A percentile compares a stretch with the other conserved stretches of the same genome.
Conservation (phyloP, 2,329 filamentous ascomycete species). For the Herpotrichia juniperi region DNA sequence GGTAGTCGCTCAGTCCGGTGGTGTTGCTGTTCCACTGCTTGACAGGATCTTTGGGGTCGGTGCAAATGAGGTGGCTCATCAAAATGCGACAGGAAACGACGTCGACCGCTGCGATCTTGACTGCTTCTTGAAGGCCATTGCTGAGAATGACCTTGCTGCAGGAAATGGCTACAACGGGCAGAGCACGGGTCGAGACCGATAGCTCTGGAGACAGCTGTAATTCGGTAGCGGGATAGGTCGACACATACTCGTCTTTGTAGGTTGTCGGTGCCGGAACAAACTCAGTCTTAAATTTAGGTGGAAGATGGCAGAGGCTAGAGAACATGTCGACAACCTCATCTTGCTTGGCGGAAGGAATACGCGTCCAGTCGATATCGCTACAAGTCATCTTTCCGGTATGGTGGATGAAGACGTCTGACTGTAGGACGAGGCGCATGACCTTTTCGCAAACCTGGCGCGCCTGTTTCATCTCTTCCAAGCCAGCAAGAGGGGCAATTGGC, state of each 20-base stretch:
- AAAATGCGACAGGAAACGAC: constrained; percentile 36
- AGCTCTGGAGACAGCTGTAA: constrained; percentile 28
- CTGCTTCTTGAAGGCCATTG: constrained; percentile 28
- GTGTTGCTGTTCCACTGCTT: constrained; percentile 28
- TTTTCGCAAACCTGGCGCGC: constrained; percentile 28
- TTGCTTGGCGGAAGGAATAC: constrained; percentile 31
- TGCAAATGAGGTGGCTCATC: constrained; percentile 39
- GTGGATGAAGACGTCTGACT: constrained; percentile 33
- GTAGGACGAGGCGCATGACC: constrained; percentile 34
- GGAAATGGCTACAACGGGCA: constrained; percentile 29
- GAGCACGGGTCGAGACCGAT: constrained; percentile 13
- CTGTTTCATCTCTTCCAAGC: constrained; percentile 30
- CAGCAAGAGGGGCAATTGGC: constrained; percentile 12
- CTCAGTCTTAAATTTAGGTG: constrained; percentile 29
- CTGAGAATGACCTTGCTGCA: constrained; percentile 36
- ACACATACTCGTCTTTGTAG: constrained; percentile 26
- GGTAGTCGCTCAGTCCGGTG: constrained; percentile 32
- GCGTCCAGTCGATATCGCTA: constrained; percentile 30
- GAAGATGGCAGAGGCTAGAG: constrained; percentile 34
- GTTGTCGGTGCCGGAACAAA: constrained; percentile 33
- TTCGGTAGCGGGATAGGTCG: constrained; percentile 20
- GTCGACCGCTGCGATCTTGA: constrained; percentile 42
- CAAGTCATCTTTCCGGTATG: constrained; percentile 31
- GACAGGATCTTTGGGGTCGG: constrained; percentile 24
- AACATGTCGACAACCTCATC: constrained; percentile 24